Base-by-base conservation (phyloP, 495 filamentous ascomycete species). In the Aspergillus carlsbadensis region DNA sequence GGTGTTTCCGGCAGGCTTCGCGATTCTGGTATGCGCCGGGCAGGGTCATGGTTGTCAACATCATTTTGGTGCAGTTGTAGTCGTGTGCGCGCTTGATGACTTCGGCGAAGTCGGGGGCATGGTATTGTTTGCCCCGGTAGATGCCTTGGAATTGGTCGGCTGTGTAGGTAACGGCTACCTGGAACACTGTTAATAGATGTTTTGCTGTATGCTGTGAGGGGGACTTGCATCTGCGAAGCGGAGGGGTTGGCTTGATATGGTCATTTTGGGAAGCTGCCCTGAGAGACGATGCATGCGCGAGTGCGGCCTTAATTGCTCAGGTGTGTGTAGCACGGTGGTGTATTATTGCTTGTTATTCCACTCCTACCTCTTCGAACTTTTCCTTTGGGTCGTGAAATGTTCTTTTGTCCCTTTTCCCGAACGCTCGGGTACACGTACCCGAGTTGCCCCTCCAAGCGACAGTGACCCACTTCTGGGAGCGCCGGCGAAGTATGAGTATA, bases 121-220 rank as follows among this genome's bases (percentile, higher is more conserved):
- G 68, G 56, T 71, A 68, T 47, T 58, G 33, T 37, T 70, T 71
- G 24, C 64, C 66, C 0, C 68, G 66, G 41, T 71, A 71, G 41
- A 71, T 62, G 14, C 66, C 66, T 24, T 64, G 66, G 56, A 69
- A 71, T 57, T 69, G 63, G 29, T 67, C 62, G n/a, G 68, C 66
- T 1, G 68, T 71, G 57, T 52, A 71, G 22, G 68, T 67, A 2
- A 71, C 66, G 0, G 62, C 68, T 1, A 67, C 68, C 68, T 66
- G 50, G n/a, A 18, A 14, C 0, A 2, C 10, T 17, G n/a, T 47
- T 8, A 47, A n/a, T 7, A 31, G 26, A 26, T 18, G 5, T 34
- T 10, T 43, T 43, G 41, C 10, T 22, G 18, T 11, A n/a, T 22
- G 41, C 8, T 4, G 14, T 6, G 21, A 10, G 17, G n/a, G 15